A percentile compares a stretch with the other conserved stretches of the same genome.
Evolutionary conservation across 177 flowering plant genomes (phyloP).

Genomic region (Vitis hybrid): DNA sequence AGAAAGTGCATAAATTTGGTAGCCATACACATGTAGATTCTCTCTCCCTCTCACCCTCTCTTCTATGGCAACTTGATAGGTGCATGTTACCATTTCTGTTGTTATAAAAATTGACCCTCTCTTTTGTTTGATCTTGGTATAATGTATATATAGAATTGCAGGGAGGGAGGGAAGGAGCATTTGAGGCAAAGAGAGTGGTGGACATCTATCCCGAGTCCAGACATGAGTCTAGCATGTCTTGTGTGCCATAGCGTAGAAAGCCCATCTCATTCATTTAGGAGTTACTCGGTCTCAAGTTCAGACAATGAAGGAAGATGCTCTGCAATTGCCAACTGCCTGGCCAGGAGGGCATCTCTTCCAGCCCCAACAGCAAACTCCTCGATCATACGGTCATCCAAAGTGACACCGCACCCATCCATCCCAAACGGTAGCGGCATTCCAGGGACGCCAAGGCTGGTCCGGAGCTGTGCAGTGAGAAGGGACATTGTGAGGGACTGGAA

Average conservation of each 20-base stretch:
- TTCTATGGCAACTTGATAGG: no score
- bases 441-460: conserved; percentile 64
- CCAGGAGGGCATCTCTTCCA: conserved; percentile 38
- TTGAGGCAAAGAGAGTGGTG: no score
- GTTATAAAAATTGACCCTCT: no score
- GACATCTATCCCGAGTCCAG: not conserved
- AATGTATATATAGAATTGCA: no score
- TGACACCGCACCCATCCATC: conserved; percentile 66
- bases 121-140: no score
- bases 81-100: no score
- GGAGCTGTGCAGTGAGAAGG: conserved; percentile 87
- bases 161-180: no score
- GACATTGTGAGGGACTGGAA: conserved; percentile 92
- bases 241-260: conserved; percentile 83
- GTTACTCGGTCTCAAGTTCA: conserved; percentile 84
- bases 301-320: conserved; percentile 84
- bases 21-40: no score
- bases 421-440: conserved; percentile 27
- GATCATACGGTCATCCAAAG: conserved; percentile 64
- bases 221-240: conserved; percentile 87
- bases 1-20: no score
- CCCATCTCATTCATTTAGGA: conserved; percentile 89
- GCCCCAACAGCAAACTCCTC: conserved; percentile 25
- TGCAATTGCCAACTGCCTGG: conserved; percentile 60
- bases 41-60: no score